phyloP scores from a whole-genome alignment of 1,284 basidiomycete species.

The Marasmius fiardii region DNA sequence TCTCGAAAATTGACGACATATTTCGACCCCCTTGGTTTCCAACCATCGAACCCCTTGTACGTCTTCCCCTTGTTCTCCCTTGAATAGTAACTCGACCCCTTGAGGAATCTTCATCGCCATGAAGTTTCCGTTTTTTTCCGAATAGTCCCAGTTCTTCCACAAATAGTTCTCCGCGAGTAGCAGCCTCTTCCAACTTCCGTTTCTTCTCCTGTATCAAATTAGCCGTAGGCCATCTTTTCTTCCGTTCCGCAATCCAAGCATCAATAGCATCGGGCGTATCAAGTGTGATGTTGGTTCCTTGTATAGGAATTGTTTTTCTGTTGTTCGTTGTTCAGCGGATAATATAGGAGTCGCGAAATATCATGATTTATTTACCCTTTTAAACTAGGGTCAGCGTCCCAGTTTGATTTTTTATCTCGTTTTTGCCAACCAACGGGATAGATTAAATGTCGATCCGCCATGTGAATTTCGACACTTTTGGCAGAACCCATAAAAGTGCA shows the following conservation, averaged over 20 bases:
- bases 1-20: slow-evolving; percentile 1
- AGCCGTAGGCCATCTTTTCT: slow-evolving; percentile 76
- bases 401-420: slow-evolving; percentile 54
- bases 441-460: slow-evolving; percentile 89
- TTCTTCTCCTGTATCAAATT: slow-evolving; percentile 74
- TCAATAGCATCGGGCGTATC: slow-evolving; percentile 81
- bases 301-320: slow-evolving; percentile 73
- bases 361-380: slow-evolving; percentile 58
- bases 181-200: slow-evolving; percentile 69
- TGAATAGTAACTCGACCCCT: slow-evolving; percentile 23
- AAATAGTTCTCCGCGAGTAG: slow-evolving; percentile 73
- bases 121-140: slow-evolving; percentile 31
- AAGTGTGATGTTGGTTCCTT: slow-evolving; percentile 75
- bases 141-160: slow-evolving; percentile 41
- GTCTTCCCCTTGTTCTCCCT: slow-evolving; percentile 25
- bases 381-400: slow-evolving; percentile 75
- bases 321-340: neutral
- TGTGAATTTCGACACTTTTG: slow-evolving; percentile 77
- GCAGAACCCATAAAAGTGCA: slow-evolving; percentile 76
- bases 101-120: slow-evolving; percentile 17
- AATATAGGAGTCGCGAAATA: neutral
- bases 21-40: too few relatives aligned
- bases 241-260: slow-evolving; percentile 86
- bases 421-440: slow-evolving; percentile 76
- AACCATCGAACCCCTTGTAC: slow-evolving; percentile 30